Conservation (phyloP, 768 basidiomycete species). For the Calocybe indica region DNA sequence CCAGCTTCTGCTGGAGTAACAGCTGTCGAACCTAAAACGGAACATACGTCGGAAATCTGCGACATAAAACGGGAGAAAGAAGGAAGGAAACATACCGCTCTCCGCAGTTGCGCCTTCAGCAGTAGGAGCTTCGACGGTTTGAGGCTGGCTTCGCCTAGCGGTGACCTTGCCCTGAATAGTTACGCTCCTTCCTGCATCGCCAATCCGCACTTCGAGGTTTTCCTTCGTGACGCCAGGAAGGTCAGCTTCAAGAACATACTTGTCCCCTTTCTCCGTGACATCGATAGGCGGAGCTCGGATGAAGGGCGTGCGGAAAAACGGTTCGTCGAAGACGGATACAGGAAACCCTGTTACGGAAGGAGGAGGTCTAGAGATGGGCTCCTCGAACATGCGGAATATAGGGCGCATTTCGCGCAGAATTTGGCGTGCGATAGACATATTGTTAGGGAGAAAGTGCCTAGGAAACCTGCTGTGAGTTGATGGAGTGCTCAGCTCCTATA, state of each 20-base stretch:
- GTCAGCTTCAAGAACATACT: constrained; percentile 70
- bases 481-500: no score
- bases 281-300: constrained; percentile 55
- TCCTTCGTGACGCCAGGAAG: constrained; percentile 77
- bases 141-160: constrained; percentile 14
- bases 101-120: constrained; percentile 4
- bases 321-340: constrained; percentile 40
- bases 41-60: constrained; percentile 3
- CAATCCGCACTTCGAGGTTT: constrained; percentile 63
- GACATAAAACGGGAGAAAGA: background rate
- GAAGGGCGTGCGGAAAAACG: constrained; percentile 31
- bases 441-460: background rate
- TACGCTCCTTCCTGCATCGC: constrained; percentile 62
- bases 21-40: constrained; percentile 7
- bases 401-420: constrained; percentile 69
- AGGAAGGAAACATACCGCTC: background rate
- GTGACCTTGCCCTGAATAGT: constrained; percentile 64
- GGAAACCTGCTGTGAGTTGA: background rate
- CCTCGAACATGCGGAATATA: constrained; percentile 71
- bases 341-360: constrained; percentile 12
- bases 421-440: constrained; percentile 63
- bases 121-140: constrained; percentile 3
- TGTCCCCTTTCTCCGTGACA: constrained; percentile 56
- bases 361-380: constrained; percentile 45
- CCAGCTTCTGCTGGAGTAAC: constrained; percentile 20